Percentiles rank a stretch among this genome's conserved stretches.
Conservation (phyloP, 306 rosid species). For the Rosa chinensis region DNA sequence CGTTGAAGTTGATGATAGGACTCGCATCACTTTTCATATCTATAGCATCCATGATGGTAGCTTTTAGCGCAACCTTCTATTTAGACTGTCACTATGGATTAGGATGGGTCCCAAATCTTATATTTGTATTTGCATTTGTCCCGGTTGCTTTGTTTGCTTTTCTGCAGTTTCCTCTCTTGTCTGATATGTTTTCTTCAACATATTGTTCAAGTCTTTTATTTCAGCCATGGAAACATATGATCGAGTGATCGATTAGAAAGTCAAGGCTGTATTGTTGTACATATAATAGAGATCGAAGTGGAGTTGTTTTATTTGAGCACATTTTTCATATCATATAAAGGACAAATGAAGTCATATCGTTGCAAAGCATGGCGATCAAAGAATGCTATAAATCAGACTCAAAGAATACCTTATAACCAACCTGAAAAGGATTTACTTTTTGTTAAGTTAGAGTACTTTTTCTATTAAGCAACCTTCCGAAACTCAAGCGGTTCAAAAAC, state of each 20-base stretch:
- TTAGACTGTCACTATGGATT: conserved; percentile 28
- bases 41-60: conserved; percentile 42
- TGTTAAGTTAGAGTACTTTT: no score
- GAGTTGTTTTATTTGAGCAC: no score
- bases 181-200: conserved; percentile 36
- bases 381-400: no score
- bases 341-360: no score
- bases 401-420: no score
- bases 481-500: no score
- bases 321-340: no score
- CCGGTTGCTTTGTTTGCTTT: conserved; percentile 34
- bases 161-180: conserved; percentile 35
- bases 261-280: not conserved
- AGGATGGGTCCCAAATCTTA: conserved; percentile 32
- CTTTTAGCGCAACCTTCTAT: conserved; percentile 44
- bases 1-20: conserved; percentile 43
- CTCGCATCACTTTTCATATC: conserved; percentile 41
- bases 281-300: no score
- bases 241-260: conserved; percentile 11
- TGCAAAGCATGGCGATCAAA: no score
- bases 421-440: no score
- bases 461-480: no score
- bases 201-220: conserved; percentile 36
- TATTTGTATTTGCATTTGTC: not conserved
- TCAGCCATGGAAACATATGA: conserved; percentile 31